Conservation (phyloP, 441 rosid genomes). For the Lepidium campestre region DNA sequence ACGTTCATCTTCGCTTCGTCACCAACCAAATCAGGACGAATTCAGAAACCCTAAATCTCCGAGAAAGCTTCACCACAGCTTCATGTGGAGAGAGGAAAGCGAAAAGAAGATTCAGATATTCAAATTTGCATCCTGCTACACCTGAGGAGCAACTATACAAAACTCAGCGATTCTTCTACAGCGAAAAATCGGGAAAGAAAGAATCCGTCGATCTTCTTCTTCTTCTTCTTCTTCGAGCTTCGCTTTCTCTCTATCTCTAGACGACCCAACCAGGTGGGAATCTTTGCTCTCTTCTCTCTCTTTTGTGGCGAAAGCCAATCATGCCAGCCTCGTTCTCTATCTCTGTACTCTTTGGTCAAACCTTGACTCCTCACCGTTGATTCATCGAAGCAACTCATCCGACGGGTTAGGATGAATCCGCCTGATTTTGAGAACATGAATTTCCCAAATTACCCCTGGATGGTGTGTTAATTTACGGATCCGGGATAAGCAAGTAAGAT, state of each 20-base stretch:
- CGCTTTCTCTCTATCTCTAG: constrained; percentile 6
- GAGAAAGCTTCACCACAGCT: constrained; percentile 13
- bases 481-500: not conserved
- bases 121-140: constrained; percentile 15
- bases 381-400: constrained; percentile 20
- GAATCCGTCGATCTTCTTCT: not conserved
- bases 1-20: constrained; percentile 28
- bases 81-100: constrained; percentile 17
- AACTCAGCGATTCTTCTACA: constrained; percentile 3
- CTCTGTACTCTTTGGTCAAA: constrained; percentile 28
- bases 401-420: constrained; percentile 18
- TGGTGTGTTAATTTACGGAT: not conserved
- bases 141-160: not conserved
- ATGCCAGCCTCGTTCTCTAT: constrained; percentile 32
- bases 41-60: constrained; percentile 24
- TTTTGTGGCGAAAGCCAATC: constrained; percentile 28
- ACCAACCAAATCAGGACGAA: not conserved
- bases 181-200: not conserved
- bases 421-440: not conserved
- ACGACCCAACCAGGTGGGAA: constrained; percentile 28
- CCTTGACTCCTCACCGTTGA: constrained; percentile 29
- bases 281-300: constrained; percentile 18
- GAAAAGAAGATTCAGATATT: constrained; percentile 17
- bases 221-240: constrained; percentile 9
- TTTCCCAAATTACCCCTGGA: not conserved